Evolutionary conservation across 352 stramenopile species (phyloP).

Genomic region (Phytophthora sansomeana): DNA sequence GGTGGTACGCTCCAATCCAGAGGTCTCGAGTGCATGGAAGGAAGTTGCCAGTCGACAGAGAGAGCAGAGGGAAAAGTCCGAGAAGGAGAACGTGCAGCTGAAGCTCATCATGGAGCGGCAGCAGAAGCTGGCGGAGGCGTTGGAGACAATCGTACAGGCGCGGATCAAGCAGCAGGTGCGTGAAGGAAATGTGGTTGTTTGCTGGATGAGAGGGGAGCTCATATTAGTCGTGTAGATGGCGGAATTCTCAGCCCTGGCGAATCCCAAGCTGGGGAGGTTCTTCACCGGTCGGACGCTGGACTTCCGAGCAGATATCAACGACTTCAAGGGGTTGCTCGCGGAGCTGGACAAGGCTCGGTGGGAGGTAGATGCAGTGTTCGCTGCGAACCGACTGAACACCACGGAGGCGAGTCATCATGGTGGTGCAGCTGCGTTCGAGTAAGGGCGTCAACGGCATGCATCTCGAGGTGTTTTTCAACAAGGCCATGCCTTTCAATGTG

Average conservation of each 20-base stretch:
- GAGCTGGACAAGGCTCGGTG: slow-evolving; percentile 21
- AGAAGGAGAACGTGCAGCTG: slow-evolving; percentile 47
- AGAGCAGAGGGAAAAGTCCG: slow-evolving; percentile 38
- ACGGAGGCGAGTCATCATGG: slow-evolving; percentile 38
- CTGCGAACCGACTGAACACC: slow-evolving; percentile 39
- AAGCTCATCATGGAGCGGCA: slow-evolving; percentile 43
- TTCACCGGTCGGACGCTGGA: slow-evolving; percentile 27
- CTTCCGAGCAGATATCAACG: slow-evolving; percentile 29
- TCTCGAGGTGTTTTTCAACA: slow-evolving; percentile 49
- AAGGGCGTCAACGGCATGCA: slow-evolving; percentile 27
- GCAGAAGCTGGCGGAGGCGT: slow-evolving; percentile 39
- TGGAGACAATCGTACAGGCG: slow-evolving; percentile 42
- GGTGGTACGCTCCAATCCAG: not conserved
- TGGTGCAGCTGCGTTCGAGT: slow-evolving; percentile 32
- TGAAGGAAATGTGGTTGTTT: not conserved
- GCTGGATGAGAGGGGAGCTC: not conserved
- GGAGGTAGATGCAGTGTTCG: slow-evolving; percentile 38
- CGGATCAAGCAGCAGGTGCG: slow-evolving; percentile 34
- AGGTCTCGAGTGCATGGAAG: slow-evolving; percentile 39
- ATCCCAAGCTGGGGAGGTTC: slow-evolving; percentile 20
- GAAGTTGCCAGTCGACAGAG: slow-evolving; percentile 33
- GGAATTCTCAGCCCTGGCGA: slow-evolving; percentile 28
- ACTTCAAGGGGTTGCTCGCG: slow-evolving; percentile 31
- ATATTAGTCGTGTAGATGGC: slow-evolving; percentile 25
- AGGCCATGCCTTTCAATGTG: slow-evolving; percentile 46